These are phyloP conservation scores for Pythium apleroticum DNA, from an alignment of 352 stramenopile species.

Conservation along the genomic window DNA sequence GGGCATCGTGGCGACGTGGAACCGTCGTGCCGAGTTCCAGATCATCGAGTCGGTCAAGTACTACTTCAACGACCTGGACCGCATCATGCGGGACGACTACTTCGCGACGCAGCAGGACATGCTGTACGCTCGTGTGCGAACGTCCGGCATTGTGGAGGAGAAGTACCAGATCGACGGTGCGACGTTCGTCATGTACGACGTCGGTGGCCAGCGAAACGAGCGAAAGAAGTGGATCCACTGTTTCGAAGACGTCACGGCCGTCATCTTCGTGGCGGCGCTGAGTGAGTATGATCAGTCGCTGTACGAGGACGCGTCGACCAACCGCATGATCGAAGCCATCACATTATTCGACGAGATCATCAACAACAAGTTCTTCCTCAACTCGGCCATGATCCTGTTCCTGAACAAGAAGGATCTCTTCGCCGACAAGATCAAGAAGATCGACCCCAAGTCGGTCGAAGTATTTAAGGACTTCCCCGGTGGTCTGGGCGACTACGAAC, in stretches of 20 bases:
- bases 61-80: constrained; percentile 96
- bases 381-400: constrained; percentile 96
- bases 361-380: constrained; percentile 93
- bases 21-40: constrained; percentile 92
- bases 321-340: constrained; percentile 95
- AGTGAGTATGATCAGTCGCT: constrained; percentile 95
- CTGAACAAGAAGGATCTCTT: constrained; percentile 98
- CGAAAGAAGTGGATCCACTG: constrained; percentile 98
- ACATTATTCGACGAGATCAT: constrained; percentile 95
- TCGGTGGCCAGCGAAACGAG: constrained; percentile 96
- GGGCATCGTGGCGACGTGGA: constrained; percentile 89
- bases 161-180: constrained; percentile 94
- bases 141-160: constrained; percentile 95
- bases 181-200: constrained; percentile 97
- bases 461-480: constrained; percentile 91
- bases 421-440: constrained; percentile 94
- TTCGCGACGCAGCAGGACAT: constrained; percentile 94
- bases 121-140: constrained; percentile 94
- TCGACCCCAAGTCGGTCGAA: constrained; percentile 90
- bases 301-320: constrained; percentile 93
- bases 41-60: constrained; percentile 97
- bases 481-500: constrained; percentile 82
- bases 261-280: constrained; percentile 96
- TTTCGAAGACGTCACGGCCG: constrained; percentile 95
- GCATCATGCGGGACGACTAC: constrained; percentile 93